Evolutionary conservation across 345 rosid genomes (phyloP).

Genomic region (Stellera chamaejasme): DNA sequence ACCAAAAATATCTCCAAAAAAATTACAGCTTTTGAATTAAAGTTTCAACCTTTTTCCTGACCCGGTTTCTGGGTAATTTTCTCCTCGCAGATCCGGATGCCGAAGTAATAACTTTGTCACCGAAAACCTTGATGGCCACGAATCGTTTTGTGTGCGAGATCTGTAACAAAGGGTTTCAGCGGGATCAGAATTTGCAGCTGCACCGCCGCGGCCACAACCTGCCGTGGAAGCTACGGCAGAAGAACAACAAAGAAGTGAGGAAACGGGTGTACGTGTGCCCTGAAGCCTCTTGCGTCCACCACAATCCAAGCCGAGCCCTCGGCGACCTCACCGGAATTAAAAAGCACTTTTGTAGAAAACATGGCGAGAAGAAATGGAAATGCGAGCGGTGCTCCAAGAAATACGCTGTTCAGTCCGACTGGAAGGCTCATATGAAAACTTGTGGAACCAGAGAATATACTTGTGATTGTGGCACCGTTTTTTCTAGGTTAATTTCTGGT

Average conservation of each 20-base stretch:
- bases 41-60: neutral
- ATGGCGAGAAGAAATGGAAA: constrained; percentile 80
- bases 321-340: constrained; percentile 87
- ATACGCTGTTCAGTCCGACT: constrained; percentile 77
- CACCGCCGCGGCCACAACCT: constrained; percentile 78
- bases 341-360: constrained; percentile 71
- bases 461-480: constrained; percentile 73
- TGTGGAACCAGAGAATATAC: constrained; percentile 70
- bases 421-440: constrained; percentile 81
- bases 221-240: constrained; percentile 70
- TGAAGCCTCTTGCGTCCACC: constrained; percentile 60
- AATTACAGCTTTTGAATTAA: neutral
- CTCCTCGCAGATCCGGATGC: constrained; percentile 58
- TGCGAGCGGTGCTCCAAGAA: constrained; percentile 74
- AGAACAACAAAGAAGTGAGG: constrained; percentile 39
- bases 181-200: constrained; percentile 75
- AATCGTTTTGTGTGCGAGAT: constrained; percentile 75
- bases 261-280: constrained; percentile 78
- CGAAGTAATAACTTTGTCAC: constrained; percentile 64
- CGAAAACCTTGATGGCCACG: constrained; percentile 48
- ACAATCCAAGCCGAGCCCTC: constrained; percentile 58
- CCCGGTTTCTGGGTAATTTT: neutral
- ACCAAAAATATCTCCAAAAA: neutral
- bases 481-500: constrained; percentile 40
- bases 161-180: constrained; percentile 73